These are phyloP conservation scores for Colletotrichum trifolii DNA, from an alignment of 2,329 filamentous ascomycete species.

Conservation along the genomic window DNA sequence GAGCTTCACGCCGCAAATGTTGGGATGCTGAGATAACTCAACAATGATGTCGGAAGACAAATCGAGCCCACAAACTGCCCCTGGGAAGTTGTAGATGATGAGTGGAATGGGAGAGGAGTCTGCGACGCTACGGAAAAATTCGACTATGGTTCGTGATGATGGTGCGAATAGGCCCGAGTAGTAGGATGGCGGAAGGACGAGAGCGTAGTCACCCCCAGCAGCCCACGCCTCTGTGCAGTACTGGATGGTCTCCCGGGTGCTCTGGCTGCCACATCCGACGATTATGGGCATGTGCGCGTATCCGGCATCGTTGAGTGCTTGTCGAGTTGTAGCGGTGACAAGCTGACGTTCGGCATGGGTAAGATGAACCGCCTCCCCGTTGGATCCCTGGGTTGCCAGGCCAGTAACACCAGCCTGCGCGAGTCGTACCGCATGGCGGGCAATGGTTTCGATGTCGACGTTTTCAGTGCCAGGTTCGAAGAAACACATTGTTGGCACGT, in stretches of 20 bases:
- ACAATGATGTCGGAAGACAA: slow-evolving; percentile 72
- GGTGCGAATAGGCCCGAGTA: slow-evolving; percentile 75
- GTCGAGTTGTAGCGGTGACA: slow-evolving; percentile 76
- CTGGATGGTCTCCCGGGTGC: slow-evolving; percentile 77
- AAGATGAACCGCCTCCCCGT: slow-evolving; percentile 85
- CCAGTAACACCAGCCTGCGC: slow-evolving; percentile 79
- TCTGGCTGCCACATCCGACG: slow-evolving; percentile 80
- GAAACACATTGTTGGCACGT: slow-evolving; percentile 81
- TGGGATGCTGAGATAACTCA: slow-evolving; percentile 68
- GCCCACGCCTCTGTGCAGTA: slow-evolving; percentile 76
- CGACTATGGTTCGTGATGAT: slow-evolving; percentile 68
- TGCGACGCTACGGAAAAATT: slow-evolving; percentile 75
- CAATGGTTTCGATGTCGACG: slow-evolving; percentile 71
- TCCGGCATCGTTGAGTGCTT: slow-evolving; percentile 74
- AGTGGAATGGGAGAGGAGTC: slow-evolving; percentile 72
- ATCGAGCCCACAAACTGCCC: slow-evolving; percentile 71
- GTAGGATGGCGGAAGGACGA: slow-evolving; percentile 82
- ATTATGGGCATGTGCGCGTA: slow-evolving; percentile 76
- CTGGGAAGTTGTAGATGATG: slow-evolving; percentile 78
- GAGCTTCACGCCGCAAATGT: slow-evolving; percentile 76
- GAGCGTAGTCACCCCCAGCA: slow-evolving; percentile 78
- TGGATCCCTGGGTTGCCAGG: slow-evolving; percentile 82
- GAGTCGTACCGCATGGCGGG: slow-evolving; percentile 73
- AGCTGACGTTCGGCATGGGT: slow-evolving; percentile 75
- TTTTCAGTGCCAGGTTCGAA: slow-evolving; percentile 74